Base-by-base conservation (phyloP, 2,329 filamentous ascomycete genomes). In the Trichoderma aggressivum region DNA sequence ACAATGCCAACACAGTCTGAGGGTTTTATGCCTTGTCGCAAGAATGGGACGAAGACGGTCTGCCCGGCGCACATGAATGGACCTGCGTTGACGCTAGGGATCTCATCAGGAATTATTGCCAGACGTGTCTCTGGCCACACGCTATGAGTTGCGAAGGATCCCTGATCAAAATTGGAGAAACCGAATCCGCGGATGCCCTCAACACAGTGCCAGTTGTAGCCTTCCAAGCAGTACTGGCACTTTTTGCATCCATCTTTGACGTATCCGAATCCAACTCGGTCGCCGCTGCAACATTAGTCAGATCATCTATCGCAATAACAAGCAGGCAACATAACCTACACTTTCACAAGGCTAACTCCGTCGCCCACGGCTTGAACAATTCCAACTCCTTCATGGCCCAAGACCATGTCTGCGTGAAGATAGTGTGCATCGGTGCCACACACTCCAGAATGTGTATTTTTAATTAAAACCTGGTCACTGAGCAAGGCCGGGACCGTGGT, bases 61-160 rank as follows among this genome's bases (percentile, higher is more conserved):
- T 55, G 30, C 21, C 62, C 62, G 36, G 62, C 62, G 7, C 62
- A 65, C 62, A 65, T 55, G 7, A 65, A 56, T 11, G 62, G 62
- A 6, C 47, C 62, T 2, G 62, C 62, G 26, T 55, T 16, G 6
- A 36, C 47, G 30, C 47, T 65, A 1, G 21, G n/a, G 16, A 65
- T 65, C 7, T 55, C 62, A 14, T 65, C 62, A 14, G 62, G 62
- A 8, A 65, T 34, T 18, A 64, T 53, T 11, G 28, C 61, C 43
- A 64, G 16, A n/a, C 61, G 43, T 24, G 61, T 64, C 21, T 64
- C 43, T 50, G 43, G 39, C 61, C 61, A 64, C 61, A 64, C 61
- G n/a, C 61, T 64, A 21, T 64, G 43, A 16, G 61, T 64, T 7
- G 61, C 61, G 30, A 64, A 64, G 1, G 61, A 64, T 7, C 61